These are phyloP conservation scores for Fusarium sp. DNA, from an alignment of 2,329 filamentous ascomycete species.

Conservation along the genomic window DNA sequence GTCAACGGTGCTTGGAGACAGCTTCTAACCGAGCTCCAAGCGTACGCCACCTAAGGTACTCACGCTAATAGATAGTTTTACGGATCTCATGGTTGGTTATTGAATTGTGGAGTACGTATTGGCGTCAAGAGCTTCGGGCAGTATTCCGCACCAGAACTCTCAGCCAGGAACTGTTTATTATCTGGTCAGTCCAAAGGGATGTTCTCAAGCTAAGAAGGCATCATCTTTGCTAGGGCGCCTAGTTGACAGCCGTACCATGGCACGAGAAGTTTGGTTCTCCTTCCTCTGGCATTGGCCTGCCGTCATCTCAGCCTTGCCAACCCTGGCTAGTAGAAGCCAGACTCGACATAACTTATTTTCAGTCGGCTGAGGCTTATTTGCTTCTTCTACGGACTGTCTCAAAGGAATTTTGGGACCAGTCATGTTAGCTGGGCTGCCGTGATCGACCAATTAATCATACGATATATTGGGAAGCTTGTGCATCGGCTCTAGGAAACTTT, in stretches of 20 bases:
- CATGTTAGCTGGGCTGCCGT: conserved; percentile 27
- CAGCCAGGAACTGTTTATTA: background rate
- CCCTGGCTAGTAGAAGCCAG: conserved; percentile 17
- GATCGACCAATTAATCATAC: conserved; percentile 43
- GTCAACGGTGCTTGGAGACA: conserved; percentile 8
- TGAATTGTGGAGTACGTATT: background rate
- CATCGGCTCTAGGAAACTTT: conserved; percentile 4
- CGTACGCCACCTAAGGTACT: conserved; percentile 22
- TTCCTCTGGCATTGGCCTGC: conserved; percentile 10
- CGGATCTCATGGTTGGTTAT: background rate
- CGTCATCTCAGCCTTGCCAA: conserved; percentile 42
- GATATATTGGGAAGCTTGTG: conserved; percentile 29
- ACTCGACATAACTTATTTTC: conserved; percentile 2
- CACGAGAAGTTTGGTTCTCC: conserved; percentile 23
- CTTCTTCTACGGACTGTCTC: conserved; percentile 20
- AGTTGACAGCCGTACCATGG: background rate
- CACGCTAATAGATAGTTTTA: conserved; percentile 1
- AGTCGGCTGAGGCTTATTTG: conserved; percentile 20
- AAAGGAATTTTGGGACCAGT: conserved; percentile 18
- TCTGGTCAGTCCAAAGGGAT: background rate
- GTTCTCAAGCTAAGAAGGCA: background rate
- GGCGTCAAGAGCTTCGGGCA: background rate
- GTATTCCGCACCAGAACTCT: conserved; percentile 8
- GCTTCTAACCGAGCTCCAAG: conserved; percentile 14
- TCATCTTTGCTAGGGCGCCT: background rate